phyloP scores from a whole-genome alignment of 108 stramenopile genomes.

The Cyclostephanos invisitatus region DNA sequence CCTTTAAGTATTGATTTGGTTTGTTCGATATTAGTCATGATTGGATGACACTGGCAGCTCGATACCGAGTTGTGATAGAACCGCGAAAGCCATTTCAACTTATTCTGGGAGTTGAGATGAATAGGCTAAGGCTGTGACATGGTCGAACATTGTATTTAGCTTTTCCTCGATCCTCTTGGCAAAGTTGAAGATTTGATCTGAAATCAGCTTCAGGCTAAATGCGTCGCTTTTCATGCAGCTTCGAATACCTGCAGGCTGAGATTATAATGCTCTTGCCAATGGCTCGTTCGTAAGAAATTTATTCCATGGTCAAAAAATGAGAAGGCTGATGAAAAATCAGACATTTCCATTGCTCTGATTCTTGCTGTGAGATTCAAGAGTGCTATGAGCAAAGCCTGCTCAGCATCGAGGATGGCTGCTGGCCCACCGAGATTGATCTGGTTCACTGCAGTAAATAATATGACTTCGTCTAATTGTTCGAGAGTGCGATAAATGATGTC shows the following conservation, averaged over 20 bases:
- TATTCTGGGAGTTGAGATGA: conserved; percentile 9
- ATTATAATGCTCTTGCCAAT: conserved; percentile 27
- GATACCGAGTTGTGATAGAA: conserved; percentile 6
- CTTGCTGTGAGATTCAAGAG: conserved; percentile 21
- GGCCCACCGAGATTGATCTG: conserved; percentile 35
- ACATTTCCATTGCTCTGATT: conserved; percentile 32
- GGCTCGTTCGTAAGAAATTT: conserved; percentile 17
- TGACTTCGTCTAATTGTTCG: conserved; percentile 1
- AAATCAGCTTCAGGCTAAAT: conserved; percentile 2
- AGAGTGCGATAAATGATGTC: background rate
- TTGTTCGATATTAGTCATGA: background rate
- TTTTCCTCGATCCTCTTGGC: conserved; percentile 7
- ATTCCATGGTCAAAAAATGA: conserved; percentile 32
- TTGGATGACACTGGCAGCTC: background rate
- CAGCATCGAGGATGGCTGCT: conserved; percentile 7
- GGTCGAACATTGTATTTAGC: conserved; percentile 2
- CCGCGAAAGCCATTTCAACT: background rate
- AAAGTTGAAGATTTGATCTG: conserved; percentile 6
- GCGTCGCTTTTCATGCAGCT: background rate
- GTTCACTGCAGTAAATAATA: conserved; percentile 24
- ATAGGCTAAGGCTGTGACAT: background rate
- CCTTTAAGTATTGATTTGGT: background rate
- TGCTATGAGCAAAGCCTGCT: conserved; percentile 4
- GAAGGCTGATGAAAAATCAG: conserved; percentile 29
- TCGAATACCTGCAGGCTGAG: conserved; percentile 4